A percentile compares a stretch with the other conserved stretches of the same genome.
Conservation (phyloP, 192 early-diverging fungal genomes). For the Pilobolus umbonatus region DNA sequence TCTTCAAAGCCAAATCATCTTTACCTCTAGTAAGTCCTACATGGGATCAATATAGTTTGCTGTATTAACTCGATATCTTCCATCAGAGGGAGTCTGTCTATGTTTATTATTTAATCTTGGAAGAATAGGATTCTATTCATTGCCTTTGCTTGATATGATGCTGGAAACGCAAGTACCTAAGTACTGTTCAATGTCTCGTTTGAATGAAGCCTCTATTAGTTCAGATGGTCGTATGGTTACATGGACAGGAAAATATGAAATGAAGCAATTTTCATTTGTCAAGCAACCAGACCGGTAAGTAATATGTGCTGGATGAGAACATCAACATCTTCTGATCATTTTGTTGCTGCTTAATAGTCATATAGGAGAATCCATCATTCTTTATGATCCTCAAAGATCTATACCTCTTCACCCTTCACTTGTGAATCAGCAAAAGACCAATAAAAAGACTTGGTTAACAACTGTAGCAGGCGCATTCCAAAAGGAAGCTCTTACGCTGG, state of each 20-base stretch:
- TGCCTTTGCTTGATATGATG: slow-evolving; percentile 22
- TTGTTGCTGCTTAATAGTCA: slow-evolving; percentile 5
- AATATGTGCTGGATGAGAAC: background rate
- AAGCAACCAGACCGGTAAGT: slow-evolving; percentile 22
- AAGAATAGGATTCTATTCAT: slow-evolving; percentile 18
- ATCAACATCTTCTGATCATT: background rate
- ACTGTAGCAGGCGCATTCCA: slow-evolving; percentile 28
- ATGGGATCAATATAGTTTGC: background rate
- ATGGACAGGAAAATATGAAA: slow-evolving; percentile 28
- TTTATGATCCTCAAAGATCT: slow-evolving; percentile 17
- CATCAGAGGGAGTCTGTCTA: slow-evolving; percentile 12
- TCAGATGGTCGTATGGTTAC: slow-evolving; percentile 28
- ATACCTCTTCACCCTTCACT: slow-evolving; percentile 19
- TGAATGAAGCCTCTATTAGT: slow-evolving; percentile 15
- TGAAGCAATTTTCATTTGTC: slow-evolving; percentile 23
- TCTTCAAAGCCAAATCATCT: slow-evolving; percentile 6
- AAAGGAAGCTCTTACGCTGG: slow-evolving; percentile 20
- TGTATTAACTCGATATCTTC: background rate
- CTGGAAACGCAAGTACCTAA: slow-evolving; percentile 2
- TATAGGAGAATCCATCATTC: slow-evolving; percentile 24
- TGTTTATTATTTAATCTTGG: slow-evolving; percentile 12
- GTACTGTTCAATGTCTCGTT: background rate
- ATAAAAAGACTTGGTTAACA: slow-evolving; percentile 31
- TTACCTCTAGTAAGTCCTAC: slow-evolving; percentile 6
- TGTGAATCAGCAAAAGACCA: background rate